These are phyloP conservation scores for Tylopilus felleus DNA, from an alignment of 768 basidiomycete genomes.

Conservation along the genomic window DNA sequence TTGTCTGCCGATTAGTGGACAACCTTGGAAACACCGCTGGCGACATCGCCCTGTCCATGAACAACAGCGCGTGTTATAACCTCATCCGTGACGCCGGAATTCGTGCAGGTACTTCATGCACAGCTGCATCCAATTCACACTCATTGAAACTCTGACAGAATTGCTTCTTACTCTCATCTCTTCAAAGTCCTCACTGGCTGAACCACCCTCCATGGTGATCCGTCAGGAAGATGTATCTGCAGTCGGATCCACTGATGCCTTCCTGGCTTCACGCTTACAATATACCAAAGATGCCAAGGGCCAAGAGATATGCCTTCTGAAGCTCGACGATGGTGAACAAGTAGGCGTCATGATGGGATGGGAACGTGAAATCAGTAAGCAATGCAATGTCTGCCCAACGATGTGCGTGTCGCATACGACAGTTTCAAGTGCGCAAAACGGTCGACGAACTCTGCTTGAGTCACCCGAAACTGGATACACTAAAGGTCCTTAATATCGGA, in stretches of 20 bases:
- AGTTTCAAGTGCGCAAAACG: conserved; percentile 66
- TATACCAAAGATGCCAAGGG: conserved; percentile 69
- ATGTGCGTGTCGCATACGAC: conserved; percentile 15
- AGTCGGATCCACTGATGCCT: conserved; percentile 60
- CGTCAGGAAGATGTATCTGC: conserved; percentile 53
- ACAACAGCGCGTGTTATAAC: conserved; percentile 69
- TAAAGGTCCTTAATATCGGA: conserved; percentile 84
- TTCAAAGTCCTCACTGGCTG: conserved; percentile 35
- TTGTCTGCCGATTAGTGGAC: conserved; percentile 52
- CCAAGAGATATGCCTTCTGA: conserved; percentile 78
- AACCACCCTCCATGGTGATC: conserved; percentile 38
- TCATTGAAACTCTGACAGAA: conserved; percentile 42
- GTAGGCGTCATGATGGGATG: conserved; percentile 99
- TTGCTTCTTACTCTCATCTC: conserved; percentile 65
- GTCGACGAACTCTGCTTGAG: conserved; percentile 58
- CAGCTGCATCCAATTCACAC: conserved; percentile 1
- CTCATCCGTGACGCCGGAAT: conserved; percentile 90
- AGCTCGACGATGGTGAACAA: conserved; percentile 60
- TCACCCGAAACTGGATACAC: conserved; percentile 42
- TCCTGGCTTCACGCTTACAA: conserved; percentile 65
- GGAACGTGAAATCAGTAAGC: conserved; percentile 77
- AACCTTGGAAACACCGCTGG: conserved; percentile 78
- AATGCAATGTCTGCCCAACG: conserved; percentile 11
- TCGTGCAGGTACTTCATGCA: conserved; percentile 62
- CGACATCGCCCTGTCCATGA: conserved; percentile 86